phyloP scores from a whole-genome alignment of 805 yeast species.

The Myxozyma monticola region DNA sequence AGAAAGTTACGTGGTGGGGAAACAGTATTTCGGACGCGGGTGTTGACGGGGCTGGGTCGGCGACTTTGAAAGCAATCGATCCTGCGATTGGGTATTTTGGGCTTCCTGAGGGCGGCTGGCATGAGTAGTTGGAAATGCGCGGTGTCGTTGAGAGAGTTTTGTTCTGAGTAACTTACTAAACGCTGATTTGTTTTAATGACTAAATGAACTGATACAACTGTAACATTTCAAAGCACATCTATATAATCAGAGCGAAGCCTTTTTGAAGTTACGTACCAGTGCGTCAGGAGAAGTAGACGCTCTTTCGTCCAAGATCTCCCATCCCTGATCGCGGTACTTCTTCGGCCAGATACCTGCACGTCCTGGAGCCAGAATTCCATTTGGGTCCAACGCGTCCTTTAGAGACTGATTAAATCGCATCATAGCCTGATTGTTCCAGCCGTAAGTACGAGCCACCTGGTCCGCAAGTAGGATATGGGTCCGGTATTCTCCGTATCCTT shows the following conservation, averaged over 20 bases:
- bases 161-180: too few relatives aligned
- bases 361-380: constrained; percentile 6
- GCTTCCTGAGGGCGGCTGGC: constrained; percentile 37
- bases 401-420: constrained; percentile 2
- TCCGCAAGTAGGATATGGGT: constrained; percentile 6
- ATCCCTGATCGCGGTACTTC: constrained; percentile 5
- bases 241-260: too few relatives aligned
- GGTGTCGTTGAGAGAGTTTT: too few relatives aligned
- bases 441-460: constrained; percentile 4
- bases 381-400: constrained; percentile 5
- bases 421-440: constrained; percentile 7
- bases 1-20: constrained; percentile 64
- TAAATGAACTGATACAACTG: too few relatives aligned
- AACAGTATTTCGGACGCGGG: constrained; percentile 35
- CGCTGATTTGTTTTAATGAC: too few relatives aligned
- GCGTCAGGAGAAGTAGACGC: constrained; percentile 1
- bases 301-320: constrained; percentile 4
- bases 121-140: too few relatives aligned
- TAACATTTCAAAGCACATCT: too few relatives aligned
- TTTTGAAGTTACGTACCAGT: too few relatives aligned
- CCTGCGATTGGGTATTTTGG: constrained; percentile 19
- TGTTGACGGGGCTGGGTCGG: constrained; percentile 14
- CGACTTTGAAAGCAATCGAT: constrained; percentile 3
- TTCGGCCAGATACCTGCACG: constrained; percentile 9
- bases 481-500: constrained; percentile 6